These are phyloP conservation scores for Cladosporium sp. DNA, from an alignment of 2,329 filamentous ascomycete genomes.

Conservation along the genomic window DNA sequence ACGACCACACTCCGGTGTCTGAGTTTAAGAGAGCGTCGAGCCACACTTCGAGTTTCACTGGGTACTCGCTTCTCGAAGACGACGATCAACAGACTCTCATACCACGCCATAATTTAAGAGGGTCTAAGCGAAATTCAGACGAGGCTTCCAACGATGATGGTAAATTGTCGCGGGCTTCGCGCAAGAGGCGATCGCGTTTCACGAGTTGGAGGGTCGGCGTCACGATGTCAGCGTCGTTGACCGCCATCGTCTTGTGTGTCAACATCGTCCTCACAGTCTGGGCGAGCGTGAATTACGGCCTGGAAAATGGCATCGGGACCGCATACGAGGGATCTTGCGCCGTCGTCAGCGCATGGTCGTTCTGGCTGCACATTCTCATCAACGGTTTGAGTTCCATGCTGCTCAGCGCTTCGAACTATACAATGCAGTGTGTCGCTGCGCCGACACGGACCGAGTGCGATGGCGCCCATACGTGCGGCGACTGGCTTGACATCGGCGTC, in stretches of 20 bases:
- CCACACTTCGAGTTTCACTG: neutral
- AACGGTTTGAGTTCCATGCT: conserved; percentile 50
- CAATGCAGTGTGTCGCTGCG: conserved; percentile 53
- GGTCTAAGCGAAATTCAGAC: neutral
- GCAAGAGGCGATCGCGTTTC: neutral
- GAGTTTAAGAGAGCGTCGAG: neutral
- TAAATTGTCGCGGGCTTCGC: neutral
- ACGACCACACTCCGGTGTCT: neutral
- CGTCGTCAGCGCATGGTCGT: conserved; percentile 20
- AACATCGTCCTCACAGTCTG: neutral
- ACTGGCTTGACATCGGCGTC: conserved; percentile 50
- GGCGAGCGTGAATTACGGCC: neutral
- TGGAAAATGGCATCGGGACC: conserved; percentile 22
- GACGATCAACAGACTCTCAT: neutral
- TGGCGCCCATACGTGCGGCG: conserved; percentile 44
- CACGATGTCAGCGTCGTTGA: neutral
- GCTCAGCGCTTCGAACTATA: conserved; percentile 52
- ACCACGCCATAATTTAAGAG: neutral
- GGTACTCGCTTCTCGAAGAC: neutral
- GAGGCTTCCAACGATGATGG: neutral
- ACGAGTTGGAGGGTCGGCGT: neutral
- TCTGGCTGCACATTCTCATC: conserved; percentile 46
- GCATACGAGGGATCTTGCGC: conserved; percentile 29
- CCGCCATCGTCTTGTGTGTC: neutral
- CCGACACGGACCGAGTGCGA: conserved; percentile 54